A percentile compares a stretch with the other conserved stretches of the same genome.
Evolutionary conservation across 768 basidiomycete genomes (phyloP).

Genomic region (Pulveroboletus sp.): DNA sequence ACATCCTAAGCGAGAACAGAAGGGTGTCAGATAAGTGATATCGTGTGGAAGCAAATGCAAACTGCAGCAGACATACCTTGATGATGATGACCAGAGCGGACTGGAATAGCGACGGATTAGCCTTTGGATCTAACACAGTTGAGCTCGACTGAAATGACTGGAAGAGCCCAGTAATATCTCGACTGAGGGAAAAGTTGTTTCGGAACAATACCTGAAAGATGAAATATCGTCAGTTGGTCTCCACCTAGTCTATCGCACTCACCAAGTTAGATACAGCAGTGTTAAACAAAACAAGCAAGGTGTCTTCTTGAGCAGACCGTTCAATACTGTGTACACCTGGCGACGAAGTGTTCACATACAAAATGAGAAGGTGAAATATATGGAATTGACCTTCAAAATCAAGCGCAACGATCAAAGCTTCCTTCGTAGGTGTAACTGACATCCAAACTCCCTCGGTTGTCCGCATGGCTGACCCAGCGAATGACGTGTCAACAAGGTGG

Average conservation of each 20-base stretch:
- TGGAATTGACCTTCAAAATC: conserved; percentile 29
- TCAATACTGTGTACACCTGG: conserved; percentile 62
- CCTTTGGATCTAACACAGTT: conserved; percentile 53
- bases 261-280: conserved; percentile 63
- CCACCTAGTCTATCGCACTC: conserved; percentile 5
- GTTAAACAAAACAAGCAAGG: too few species aligned
- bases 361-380: not conserved
- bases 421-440: too few species aligned
- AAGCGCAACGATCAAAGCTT: too few species aligned
- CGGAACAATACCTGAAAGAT: conserved; percentile 54
- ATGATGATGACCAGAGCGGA: conserved; percentile 61
- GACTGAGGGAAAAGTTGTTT: conserved; percentile 61
- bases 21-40: not conserved
- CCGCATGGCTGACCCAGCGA: conserved; percentile 65
- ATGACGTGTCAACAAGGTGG: conserved; percentile 62
- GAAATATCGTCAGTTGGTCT: not conserved
- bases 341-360: too few species aligned
- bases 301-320: conserved; percentile 37
- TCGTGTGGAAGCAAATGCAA: not conserved
- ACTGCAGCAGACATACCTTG: conserved; percentile 37
- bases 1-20: conserved; percentile 48
- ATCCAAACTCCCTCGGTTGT: conserved; percentile 35
- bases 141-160: conserved; percentile 62
- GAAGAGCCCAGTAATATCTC: conserved; percentile 60
- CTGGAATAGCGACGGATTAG: conserved; percentile 57